Evolutionary conservation across 1,139 yeast genomes (phyloP).

Genomic region (Candida labiduridarum): DNA sequence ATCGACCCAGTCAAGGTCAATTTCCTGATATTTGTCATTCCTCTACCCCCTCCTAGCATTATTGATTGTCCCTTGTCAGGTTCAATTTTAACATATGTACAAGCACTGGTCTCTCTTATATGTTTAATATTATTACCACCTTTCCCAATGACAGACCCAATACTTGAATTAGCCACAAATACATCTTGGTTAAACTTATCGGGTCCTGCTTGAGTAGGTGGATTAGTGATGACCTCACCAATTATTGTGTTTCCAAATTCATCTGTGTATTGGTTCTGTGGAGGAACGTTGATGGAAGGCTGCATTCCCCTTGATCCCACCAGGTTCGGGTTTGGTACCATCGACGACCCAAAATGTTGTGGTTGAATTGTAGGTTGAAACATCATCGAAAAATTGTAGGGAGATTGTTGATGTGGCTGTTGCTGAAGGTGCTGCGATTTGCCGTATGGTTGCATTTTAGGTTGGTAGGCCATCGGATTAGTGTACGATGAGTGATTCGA

Average conservation of each 20-base stretch:
- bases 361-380: constrained; percentile 46
- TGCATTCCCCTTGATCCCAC: constrained; percentile 5
- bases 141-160: constrained; percentile 86
- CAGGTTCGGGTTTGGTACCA: constrained; percentile 2
- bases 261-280: constrained; percentile 43
- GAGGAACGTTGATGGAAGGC: constrained; percentile 22
- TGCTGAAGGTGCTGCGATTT: constrained; percentile 10
- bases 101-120: constrained; percentile 74
- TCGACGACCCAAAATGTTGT: constrained; percentile 23
- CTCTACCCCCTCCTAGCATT: constrained; percentile 59
- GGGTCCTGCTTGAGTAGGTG: constrained; percentile 41
- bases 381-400: constrained; percentile 46
- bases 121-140: constrained; percentile 84
- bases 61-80: constrained; percentile 50
- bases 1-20: constrained; percentile 72
- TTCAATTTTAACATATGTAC: constrained; percentile 70
- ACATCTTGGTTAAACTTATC: constrained; percentile 68
- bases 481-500: constrained; percentile 17
- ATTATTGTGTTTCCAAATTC: constrained; percentile 49
- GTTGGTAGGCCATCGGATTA: constrained; percentile 8
- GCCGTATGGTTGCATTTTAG: constrained; percentile 5
- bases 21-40: constrained; percentile 59
- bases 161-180: constrained; percentile 73
- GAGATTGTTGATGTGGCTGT: constrained; percentile 21
- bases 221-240: constrained; percentile 47